Evolutionary conservation across 2,329 filamentous ascomycete species (phyloP), one percentile per base, ranked within the genome.

Genomic region (Cladosporium cucumerinum): DNA sequence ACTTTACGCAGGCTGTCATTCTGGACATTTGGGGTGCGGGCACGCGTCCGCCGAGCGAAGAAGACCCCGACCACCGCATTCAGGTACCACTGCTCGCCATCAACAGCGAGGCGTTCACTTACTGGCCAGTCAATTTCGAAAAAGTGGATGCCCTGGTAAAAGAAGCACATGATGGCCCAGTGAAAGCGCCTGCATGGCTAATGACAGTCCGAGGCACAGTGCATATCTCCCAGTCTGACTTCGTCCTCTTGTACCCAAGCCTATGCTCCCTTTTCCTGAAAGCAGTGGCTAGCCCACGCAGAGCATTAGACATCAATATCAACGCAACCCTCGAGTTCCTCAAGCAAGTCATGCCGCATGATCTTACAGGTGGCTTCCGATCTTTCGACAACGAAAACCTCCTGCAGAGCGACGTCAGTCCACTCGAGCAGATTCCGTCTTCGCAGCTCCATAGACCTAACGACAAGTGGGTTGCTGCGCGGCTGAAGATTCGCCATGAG

Each of bases 41-140:
- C 69, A 69, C 81, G 68, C 69, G 76, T 70, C 68, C 81, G 62
- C 73, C 76, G 1, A 72, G 73, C 4, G 80, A 83, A 32, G 78
- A 80, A 10, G 57, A 66, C 21, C 76, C 78, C 0, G 70, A 79
- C 4, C 78, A 83, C 64, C 78, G 80, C 18, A 82, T 84, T 52
- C 77, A 78, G 43, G 80, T 82, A 14, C 87, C 87, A 5, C 71
- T 90, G 8, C 79, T 90, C 6, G 85, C 84, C 3, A 86, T 90
- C 71, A 88, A 88, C 57, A 86, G 83, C 6, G 88, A 90, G 74
- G 87, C 86, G 0, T 90, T 90, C 76, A 89, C 89, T 80, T 87
- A 89, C 75, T 90, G 87, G 87, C 81, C 84, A 25, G 79, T 82
- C 2, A 90, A 89, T 66, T 88, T 88, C 71, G 77, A 85, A 48